These are phyloP conservation scores for Fusarium goolgardi DNA, from an alignment of 2,329 filamentous ascomycete genomes.

Conservation along the genomic window DNA sequence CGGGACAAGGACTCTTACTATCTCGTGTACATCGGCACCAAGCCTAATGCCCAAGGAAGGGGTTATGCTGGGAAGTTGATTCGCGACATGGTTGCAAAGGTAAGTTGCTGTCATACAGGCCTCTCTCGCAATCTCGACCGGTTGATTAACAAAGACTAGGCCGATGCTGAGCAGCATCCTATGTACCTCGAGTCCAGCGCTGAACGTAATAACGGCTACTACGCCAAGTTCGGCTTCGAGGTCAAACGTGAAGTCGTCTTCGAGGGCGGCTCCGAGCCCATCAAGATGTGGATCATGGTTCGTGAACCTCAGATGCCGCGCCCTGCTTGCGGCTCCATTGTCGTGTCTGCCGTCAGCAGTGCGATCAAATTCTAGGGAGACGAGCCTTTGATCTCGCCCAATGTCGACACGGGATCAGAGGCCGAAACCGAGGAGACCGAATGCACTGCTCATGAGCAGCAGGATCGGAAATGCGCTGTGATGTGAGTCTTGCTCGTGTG, in stretches of 20 bases:
- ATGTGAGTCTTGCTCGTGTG: constrained; percentile 29
- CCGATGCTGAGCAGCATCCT: constrained; percentile 73
- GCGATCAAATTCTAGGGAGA: constrained; percentile 43
- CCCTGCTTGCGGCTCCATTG: constrained; percentile 41
- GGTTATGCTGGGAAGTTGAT: constrained; percentile 80
- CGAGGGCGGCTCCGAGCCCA: constrained; percentile 65
- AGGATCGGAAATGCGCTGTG: constrained; percentile 26
- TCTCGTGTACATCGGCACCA: constrained; percentile 84
- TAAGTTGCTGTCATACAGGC: constrained; percentile 50
- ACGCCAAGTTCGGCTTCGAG: constrained; percentile 80
- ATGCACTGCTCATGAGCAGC: constrained; percentile 1
- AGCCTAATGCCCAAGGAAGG: constrained; percentile 74
- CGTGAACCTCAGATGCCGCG: constrained; percentile 69
- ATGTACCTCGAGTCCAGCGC: constrained; percentile 86
- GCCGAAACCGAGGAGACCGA: constrained; percentile 29
- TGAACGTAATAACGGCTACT: constrained; percentile 74
- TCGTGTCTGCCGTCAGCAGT: constrained; percentile 39
- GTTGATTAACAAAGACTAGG: constrained; percentile 55
- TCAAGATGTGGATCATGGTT: constrained; percentile 84
- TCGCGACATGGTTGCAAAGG: constrained; percentile 73
- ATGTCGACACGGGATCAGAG: constrained; percentile 29
- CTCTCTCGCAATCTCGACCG: background rate
- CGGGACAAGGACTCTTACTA: constrained; percentile 79
- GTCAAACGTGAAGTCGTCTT: constrained; percentile 72
- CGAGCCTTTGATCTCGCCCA: constrained; percentile 36